Conservation (phyloP, 2,329 filamentous ascomycete genomes). For the Aspergillus amoenus region DNA sequence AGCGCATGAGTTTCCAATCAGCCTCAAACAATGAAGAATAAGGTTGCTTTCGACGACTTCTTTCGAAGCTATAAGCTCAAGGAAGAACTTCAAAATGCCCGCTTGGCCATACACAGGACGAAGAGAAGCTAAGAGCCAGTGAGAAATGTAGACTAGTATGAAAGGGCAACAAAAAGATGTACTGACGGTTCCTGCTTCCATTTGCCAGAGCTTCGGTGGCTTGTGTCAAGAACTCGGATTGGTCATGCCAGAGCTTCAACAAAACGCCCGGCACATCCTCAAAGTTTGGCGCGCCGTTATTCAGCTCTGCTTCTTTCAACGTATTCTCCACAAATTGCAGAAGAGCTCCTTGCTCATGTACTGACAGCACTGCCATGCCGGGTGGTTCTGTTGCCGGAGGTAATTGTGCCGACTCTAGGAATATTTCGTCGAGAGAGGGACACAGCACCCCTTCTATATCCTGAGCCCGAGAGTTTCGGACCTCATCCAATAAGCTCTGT, state of each 20-base stretch:
- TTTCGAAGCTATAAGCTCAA: constrained; percentile 37
- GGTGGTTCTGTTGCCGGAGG: constrained; percentile 21
- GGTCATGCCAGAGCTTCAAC: constrained; percentile 36
- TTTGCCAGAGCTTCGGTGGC: constrained; percentile 42
- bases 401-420: constrained; percentile 23
- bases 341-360: constrained; percentile 34
- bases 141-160: not conserved
- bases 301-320: constrained; percentile 27
- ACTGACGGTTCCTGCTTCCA: constrained; percentile 44
- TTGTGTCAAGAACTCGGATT: constrained; percentile 34
- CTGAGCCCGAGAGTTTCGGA: not conserved
- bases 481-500: not conserved
- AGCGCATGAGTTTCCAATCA: constrained; percentile 48
- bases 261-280: constrained; percentile 30
- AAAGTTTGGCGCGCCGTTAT: constrained; percentile 25
- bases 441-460: constrained; percentile 16
- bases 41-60: constrained; percentile 29
- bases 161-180: not conserved
- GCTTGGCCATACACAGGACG: constrained; percentile 39
- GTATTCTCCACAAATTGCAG: constrained; percentile 33
- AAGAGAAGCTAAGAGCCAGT: constrained; percentile 35
- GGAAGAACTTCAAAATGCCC: constrained; percentile 44
- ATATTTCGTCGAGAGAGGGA: constrained; percentile 26
- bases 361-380: constrained; percentile 18
- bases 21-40: constrained; percentile 41